Evolutionary conservation across 1,139 yeast species (phyloP), one percentile per base, ranked within the genome.

Genomic region (Torulaspora globosa): DNA sequence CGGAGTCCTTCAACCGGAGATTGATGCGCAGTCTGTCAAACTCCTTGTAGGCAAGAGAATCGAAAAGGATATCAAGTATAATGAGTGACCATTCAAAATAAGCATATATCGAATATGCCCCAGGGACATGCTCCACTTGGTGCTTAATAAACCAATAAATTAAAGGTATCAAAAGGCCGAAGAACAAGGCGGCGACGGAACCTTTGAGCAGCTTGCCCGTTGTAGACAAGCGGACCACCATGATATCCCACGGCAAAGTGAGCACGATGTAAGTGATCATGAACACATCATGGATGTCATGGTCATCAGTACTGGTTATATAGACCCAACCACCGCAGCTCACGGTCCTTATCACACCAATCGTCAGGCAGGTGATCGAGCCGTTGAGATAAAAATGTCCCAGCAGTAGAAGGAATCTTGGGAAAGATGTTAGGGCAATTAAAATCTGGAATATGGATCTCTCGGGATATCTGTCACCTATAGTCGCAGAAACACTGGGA

Each of bases 241-340:
- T 69, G 12, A 82, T 67, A 36, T 88, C 84, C 97, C 97, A 92
- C 3, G 98, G 98, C 36, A 90, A 73, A 1, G 97, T 90, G 57
- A 92, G 74, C 1, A 89, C 77, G 51, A 92, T 84, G 68, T 92
- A 92, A 30, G 84, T 66, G 54, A 92, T 88, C 98, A 92, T 92
- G 66, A 90, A 90, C 43, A 92, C 80, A 61, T 92, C 97, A 65
- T 92, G 98, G 73, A 84, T 83, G 68, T 90, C 96, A 60, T 90
- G 98, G 64, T 92, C 96, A 65, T 92, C 98, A 1, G 97, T 88
- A 8, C 96, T 86, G 1, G 98, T 92, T 54, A 92, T 84, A 62
- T 92, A 92, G 12, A 94, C 96, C 97, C 97, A 92, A 10, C 97
- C 97, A 57, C 98, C 98, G 61, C 98, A 92, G 1, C 96, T 84